phyloP scores from a whole-genome alignment of 2,329 filamentous ascomycete species.

The Arthrobotrys sphaeroides region DNA sequence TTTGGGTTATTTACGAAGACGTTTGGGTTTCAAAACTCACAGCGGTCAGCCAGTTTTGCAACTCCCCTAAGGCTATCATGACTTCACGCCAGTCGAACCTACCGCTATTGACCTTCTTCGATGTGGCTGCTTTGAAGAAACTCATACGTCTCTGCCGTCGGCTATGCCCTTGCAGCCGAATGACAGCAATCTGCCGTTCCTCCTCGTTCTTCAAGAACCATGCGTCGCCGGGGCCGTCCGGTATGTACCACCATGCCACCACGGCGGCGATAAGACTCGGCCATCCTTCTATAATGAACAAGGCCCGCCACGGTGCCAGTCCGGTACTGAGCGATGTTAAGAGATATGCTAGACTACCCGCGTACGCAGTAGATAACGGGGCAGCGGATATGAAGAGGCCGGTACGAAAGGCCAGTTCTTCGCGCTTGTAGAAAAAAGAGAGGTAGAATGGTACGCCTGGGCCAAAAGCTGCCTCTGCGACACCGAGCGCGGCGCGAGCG shows the following conservation, averaged over 20 bases:
- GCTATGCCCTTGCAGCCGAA: conserved; percentile 63
- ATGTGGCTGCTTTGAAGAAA: conserved; percentile 40
- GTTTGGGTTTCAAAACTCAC: conserved; percentile 36
- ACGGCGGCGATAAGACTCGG: conserved; percentile 69
- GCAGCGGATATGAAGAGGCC: conserved; percentile 84
- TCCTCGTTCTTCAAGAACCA: conserved; percentile 66
- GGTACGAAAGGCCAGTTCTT: conserved; percentile 83
- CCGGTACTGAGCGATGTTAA: conserved; percentile 70
- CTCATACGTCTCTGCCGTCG: conserved; percentile 53
- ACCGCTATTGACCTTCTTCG: conserved; percentile 47
- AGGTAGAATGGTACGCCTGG: conserved; percentile 71
- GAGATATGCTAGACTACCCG: conserved; percentile 73
- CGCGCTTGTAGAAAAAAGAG: conserved; percentile 71
- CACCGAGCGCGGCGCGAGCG: conserved; percentile 69
- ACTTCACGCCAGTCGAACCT: conserved; percentile 64
- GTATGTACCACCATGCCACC: conserved; percentile 67
- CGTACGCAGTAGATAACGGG: conserved; percentile 81
- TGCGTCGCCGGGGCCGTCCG: conserved; percentile 67
- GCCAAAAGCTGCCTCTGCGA: conserved; percentile 72
- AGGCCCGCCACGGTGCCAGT: conserved; percentile 71
- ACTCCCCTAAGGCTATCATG: conserved; percentile 63
- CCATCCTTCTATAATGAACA: conserved; percentile 73
- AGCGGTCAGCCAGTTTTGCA: conserved; percentile 61
- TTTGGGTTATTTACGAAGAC: not conserved
- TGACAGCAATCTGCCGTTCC: conserved; percentile 69